Base-by-base conservation (phyloP, 352 stramenopile genomes). In the Elongisporangium undulatum region DNA sequence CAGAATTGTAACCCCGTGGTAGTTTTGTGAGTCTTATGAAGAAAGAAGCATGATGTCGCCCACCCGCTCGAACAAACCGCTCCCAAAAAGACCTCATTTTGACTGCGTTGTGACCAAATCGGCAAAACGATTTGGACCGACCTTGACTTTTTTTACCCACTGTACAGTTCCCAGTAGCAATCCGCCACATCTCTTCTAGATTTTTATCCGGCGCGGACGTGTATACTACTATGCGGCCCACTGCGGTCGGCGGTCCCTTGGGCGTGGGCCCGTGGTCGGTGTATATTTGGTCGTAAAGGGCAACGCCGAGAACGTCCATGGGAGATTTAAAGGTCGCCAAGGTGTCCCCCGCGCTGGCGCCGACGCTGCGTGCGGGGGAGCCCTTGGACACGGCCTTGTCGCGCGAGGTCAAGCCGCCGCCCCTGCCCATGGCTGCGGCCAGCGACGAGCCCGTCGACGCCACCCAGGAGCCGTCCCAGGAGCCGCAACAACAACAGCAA, bases 391-490 rank as follows among this genome's bases (percentile, higher is more conserved):
- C 34, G 34, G 34, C 34, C 34, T 45, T 45, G 34, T 45, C 34
- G 13, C 34, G 34, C 34, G 34, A 45, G 34, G 34, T 12, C 34
- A 45, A 45, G 34, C 34, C 34, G 34, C 34, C 34, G 34, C 34
- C 34, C 10, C 34, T 45, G 34, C 34, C 34, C 34, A 45, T 45
- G 12, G 13, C 34, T 45, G 13, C 34, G 34, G 49, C 23, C 19
- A 53, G 23, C 23, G 61, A 58, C 29, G 52, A 54, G 38, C 58
- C 55, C 24, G 60, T 34, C 49, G 49, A 48, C 34, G 34, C 34
- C 9, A 10, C 34, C 29, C 29, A 39, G 29, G 29, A 39, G 29
- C 29, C 6, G 6, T 39, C 29, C 41, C 29, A 49, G 12, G 39
- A 66, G 24, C 59, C 23, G 12, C 6, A 38, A 12, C 34, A 45